A percentile compares a stretch with the other conserved stretches of the same genome.
phyloP scores from a whole-genome alignment of 2,329 filamentous ascomycete genomes.

The Podosphaera fusca region DNA sequence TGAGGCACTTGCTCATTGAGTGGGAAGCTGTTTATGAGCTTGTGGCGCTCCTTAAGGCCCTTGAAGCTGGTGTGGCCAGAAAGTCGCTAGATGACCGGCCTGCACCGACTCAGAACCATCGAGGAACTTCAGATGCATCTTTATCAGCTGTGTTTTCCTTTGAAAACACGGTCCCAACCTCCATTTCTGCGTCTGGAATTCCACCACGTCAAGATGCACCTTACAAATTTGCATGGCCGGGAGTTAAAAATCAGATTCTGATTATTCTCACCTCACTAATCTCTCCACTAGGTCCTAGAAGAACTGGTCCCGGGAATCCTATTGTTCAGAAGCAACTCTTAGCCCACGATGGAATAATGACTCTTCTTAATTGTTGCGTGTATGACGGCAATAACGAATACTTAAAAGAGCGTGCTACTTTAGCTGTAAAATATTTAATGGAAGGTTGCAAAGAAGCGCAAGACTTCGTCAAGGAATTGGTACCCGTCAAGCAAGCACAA shows the following conservation, averaged over 20 bases:
- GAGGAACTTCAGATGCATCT: slow-evolving; percentile 11
- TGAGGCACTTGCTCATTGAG: slow-evolving; percentile 65
- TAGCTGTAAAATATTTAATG: slow-evolving; percentile 67
- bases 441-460: slow-evolving; percentile 54
- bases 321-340: slow-evolving; percentile 76
- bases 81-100: slow-evolving; percentile 36
- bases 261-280: slow-evolving; percentile 74
- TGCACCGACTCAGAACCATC: slow-evolving; percentile 17
- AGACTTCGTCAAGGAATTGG: slow-evolving; percentile 37
- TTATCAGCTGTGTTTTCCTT: not conserved
- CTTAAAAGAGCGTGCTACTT: slow-evolving; percentile 73
- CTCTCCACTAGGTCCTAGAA: slow-evolving; percentile 48
- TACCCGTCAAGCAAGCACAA: slow-evolving; percentile 13
- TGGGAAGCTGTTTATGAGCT: slow-evolving; percentile 86
- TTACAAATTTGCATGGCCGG: slow-evolving; percentile 39
- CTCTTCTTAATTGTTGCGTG: slow-evolving; percentile 67
- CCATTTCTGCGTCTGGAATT: slow-evolving; percentile 18
- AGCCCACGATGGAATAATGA: slow-evolving; percentile 63
- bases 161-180: slow-evolving; percentile 7
- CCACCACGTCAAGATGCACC: slow-evolving; percentile 37
- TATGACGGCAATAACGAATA: slow-evolving; percentile 90
- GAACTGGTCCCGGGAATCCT: slow-evolving; percentile 38
- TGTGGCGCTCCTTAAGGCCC: slow-evolving; percentile 61
- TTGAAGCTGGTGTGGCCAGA: slow-evolving; percentile 74
- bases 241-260: slow-evolving; percentile 81